Percentiles rank a stretch among this genome's conserved stretches.
Conservation (phyloP, 177 flowering plant genomes). For the Vitis hybrid region DNA sequence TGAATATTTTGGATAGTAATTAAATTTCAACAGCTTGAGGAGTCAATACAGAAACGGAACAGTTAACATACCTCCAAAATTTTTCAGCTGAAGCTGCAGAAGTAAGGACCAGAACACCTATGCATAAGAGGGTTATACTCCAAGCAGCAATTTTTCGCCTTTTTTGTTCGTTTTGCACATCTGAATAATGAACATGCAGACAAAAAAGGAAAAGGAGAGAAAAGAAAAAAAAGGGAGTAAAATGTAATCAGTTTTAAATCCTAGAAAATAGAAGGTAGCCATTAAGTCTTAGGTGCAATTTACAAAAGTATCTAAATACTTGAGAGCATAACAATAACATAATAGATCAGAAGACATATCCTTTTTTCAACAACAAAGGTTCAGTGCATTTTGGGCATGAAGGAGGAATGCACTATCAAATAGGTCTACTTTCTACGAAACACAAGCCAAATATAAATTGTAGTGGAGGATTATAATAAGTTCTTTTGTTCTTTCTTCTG, state of each 20-base stretch:
- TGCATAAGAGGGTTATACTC: constrained; percentile 33
- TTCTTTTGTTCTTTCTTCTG: too few relatives aligned
- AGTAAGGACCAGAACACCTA: constrained; percentile 35
- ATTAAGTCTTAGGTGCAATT: neutral
- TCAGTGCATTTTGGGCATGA: too few relatives aligned
- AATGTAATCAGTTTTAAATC: neutral
- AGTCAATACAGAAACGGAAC: neutral
- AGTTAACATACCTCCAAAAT: constrained; percentile 31
- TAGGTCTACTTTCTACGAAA: too few relatives aligned
- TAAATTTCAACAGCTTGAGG: too few relatives aligned
- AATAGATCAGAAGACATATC: too few relatives aligned
- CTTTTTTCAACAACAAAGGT: too few relatives aligned
- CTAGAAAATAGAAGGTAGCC: neutral
- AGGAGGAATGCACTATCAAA: too few relatives aligned
- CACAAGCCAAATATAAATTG: too few relatives aligned
- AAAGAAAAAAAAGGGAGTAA: neutral
- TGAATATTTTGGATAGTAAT: too few relatives aligned
- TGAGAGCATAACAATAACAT: too few relatives aligned
- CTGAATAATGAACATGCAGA: constrained; percentile 18
- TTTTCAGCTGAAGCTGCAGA: constrained; percentile 34
- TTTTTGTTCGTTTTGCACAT: constrained; percentile 10
- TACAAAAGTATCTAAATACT: neutral
- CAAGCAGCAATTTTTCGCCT: constrained; percentile 42
- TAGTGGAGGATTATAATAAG: too few relatives aligned
- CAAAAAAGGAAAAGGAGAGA: neutral